Base-by-base conservation (phyloP, 2,329 filamentous ascomycete species). In the Coniella vitis region DNA sequence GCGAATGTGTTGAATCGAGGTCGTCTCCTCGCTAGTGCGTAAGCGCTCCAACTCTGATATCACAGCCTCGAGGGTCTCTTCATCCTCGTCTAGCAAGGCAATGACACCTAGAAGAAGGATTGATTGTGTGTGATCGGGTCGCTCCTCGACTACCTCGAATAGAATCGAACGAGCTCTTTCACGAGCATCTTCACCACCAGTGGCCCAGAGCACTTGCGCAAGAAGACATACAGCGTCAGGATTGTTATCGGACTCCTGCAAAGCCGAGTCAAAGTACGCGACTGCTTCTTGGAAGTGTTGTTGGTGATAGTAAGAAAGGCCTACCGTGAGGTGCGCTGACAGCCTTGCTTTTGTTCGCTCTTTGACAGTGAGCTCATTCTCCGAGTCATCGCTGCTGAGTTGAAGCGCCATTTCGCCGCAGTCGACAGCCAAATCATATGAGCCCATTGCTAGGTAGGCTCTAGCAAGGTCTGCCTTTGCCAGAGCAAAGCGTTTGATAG, bases 181-280 rank as follows among this genome's bases (percentile, higher is more conserved):
- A 40, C 84, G 81, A 48, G 90, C 86, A 1, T 83, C 75, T 7
- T 84, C 79, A 0, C 83, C 81, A 8, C 87, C 90, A 55, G 88
- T 89, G 0, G 90, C 90, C 91, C 93, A 98, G 0, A 97, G 75
- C 0, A 97, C 87, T 65, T 97, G 89, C 0, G 90, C 87, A 12
- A 97, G 74, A 12, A 96, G 74, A 60, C 90, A 96, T 0, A 90
- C 83, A 1, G 91, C 85, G 60, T 96, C 90, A 0, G 90, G 86
- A 53, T 89, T 83, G 34, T 79, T 78, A 25, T 79, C 70, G 1
- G 86, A 89, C 62, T 95, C 90, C 48, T 83, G 75, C 7, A 97
- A 73, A 0, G 90, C 90, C 3, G 81, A 74, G 55, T 88, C 81
- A 65, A 98, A 95, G 68, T 86, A 90, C 10, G 77, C 73, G 21